Conservation (phyloP, 352 stramenopile species). For the Thalassiosira hispida region DNA sequence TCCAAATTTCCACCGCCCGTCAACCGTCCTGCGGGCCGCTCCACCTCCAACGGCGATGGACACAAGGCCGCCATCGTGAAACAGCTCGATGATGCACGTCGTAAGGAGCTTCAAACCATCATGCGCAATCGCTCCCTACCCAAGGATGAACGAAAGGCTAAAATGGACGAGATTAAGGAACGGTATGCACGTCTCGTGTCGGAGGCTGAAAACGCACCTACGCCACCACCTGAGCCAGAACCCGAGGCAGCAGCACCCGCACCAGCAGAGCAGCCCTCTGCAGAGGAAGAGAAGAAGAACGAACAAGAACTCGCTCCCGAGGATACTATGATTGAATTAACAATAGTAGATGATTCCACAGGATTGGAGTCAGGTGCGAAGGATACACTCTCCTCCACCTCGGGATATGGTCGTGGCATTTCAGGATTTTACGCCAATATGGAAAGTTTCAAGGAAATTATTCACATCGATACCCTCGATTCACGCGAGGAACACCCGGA, state of each 20-base stretch:
- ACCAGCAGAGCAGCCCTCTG: neutral
- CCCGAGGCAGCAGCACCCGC: neutral
- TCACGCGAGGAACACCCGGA: conserved; percentile 72
- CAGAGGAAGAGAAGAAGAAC: conserved; percentile 48
- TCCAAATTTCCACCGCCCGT: conserved; percentile 7
- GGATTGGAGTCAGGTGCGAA: neutral
- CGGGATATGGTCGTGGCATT: conserved; percentile 36
- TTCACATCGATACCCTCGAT: conserved; percentile 29
- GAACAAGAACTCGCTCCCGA: conserved; percentile 45
- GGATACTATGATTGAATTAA: conserved; percentile 69
- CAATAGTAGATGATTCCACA: conserved; percentile 69
- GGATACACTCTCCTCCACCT: conserved; percentile 7
- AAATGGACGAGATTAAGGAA: conserved; percentile 35
- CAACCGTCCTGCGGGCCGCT: neutral
- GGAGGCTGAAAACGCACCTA: neutral
- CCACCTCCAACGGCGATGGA: neutral
- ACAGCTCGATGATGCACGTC: conserved; percentile 10
- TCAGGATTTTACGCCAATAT: conserved; percentile 41
- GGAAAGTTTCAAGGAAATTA: conserved; percentile 35
- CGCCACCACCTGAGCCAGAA: neutral
- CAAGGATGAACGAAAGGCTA: conserved; percentile 19
- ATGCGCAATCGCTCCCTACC: conserved; percentile 28
- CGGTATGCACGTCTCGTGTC: conserved; percentile 7
- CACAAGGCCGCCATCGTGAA: conserved; percentile 12
- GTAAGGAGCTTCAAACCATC: conserved; percentile 12